These are phyloP conservation scores for Pyrus hybrid DNA, from an alignment of 331 rosid genomes.

Conservation along the genomic window DNA sequence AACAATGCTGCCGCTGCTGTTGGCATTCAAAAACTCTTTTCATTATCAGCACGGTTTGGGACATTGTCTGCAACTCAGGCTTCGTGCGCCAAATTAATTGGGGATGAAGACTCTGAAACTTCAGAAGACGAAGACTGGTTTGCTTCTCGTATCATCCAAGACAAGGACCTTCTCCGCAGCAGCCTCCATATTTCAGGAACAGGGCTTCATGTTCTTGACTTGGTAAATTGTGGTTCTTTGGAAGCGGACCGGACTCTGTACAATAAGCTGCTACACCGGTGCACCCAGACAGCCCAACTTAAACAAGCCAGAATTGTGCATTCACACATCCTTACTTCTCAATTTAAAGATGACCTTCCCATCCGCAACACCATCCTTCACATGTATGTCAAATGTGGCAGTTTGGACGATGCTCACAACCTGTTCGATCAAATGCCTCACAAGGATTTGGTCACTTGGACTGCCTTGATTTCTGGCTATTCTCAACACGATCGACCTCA, in stretches of 20 bases:
- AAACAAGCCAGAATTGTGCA: constrained; percentile 55
- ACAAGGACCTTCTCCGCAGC: constrained; percentile 44
- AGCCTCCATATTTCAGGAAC: constrained; percentile 25
- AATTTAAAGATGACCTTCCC: constrained; percentile 34
- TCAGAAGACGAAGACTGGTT: constrained; percentile 7
- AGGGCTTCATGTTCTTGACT: constrained; percentile 60
- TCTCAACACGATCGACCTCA: constrained; percentile 43
- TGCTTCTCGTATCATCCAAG: constrained; percentile 25
- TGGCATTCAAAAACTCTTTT: not conserved
- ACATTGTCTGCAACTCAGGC: not conserved
- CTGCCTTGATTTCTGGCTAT: constrained; percentile 72
- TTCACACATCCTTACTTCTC: constrained; percentile 42
- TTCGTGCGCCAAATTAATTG: not conserved
- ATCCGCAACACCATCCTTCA: constrained; percentile 46
- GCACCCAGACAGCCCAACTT: constrained; percentile 46
- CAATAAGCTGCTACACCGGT: constrained; percentile 38
- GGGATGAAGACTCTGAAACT: constrained; percentile 1
- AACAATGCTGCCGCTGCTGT: not conserved
- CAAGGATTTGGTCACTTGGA: constrained; percentile 64
- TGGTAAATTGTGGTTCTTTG: constrained; percentile 38
- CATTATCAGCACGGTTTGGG: not conserved
- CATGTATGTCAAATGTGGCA: constrained; percentile 52
- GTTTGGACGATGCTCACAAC: constrained; percentile 40
- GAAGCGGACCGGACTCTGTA: constrained; percentile 43
- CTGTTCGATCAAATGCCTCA: constrained; percentile 56